Evolutionary conservation across 2,329 filamentous ascomycete species (phyloP).

Genomic region (Colletotrichum somersetense): DNA sequence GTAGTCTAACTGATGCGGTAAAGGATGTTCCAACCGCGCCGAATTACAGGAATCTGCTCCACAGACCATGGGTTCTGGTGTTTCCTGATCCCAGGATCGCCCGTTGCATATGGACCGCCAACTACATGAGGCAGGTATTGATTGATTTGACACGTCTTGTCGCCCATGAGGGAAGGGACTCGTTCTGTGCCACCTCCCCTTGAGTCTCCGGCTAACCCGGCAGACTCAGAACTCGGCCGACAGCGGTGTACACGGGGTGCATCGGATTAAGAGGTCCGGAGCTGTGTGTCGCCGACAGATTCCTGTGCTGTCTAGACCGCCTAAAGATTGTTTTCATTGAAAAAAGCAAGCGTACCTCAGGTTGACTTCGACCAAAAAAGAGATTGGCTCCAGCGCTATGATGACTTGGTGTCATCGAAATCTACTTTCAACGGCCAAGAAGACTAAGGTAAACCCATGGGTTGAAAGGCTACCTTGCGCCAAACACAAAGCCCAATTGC

Average conservation of each 20-base stretch:
- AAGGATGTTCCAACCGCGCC: conserved; percentile 51
- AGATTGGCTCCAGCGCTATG: background rate
- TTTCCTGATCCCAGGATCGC: background rate
- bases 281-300: background rate
- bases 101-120: background rate
- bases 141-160: background rate
- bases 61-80: background rate
- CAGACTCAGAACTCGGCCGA: conserved; percentile 13
- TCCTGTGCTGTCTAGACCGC: background rate
- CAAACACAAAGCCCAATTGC: background rate
- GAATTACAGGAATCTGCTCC: conserved; percentile 28
- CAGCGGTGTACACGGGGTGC: conserved; percentile 1
- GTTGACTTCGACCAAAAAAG: too few species aligned
- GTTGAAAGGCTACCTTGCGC: background rate
- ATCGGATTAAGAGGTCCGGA: background rate
- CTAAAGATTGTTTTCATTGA: background rate
- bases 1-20: background rate
- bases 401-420: background rate
- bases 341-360: background rate
- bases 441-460: background rate
- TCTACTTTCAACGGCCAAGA: background rate
- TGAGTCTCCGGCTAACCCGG: conserved; percentile 7
- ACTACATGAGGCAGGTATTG: background rate
- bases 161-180: background rate
- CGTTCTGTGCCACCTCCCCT: background rate